These are phyloP conservation scores for Kwoniella pini DNA, from an alignment of 768 basidiomycete species.

Conservation along the genomic window DNA sequence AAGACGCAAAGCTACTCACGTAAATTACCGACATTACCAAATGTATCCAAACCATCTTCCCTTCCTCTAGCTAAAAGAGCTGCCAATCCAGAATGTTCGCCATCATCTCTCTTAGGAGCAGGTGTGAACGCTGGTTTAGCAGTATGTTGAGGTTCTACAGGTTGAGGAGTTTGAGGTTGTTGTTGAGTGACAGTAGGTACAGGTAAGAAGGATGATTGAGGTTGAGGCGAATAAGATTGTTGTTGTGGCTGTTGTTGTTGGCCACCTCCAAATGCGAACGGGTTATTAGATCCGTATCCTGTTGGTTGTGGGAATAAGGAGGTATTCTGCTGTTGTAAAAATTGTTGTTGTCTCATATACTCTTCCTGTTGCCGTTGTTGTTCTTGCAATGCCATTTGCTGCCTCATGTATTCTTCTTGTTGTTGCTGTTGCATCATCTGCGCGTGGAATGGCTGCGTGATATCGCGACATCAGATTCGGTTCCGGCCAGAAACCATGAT, in stretches of 20 bases:
- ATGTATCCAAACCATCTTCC: constrained; percentile 92
- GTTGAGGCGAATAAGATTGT: constrained; percentile 39
- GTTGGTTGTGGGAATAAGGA: constrained; percentile 55
- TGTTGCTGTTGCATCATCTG: constrained; percentile 74
- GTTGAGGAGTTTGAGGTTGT: constrained; percentile 53
- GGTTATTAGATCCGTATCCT: constrained; percentile 83
- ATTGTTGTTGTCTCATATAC: constrained; percentile 50
- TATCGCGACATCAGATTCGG: neutral
- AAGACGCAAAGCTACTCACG: constrained; percentile 57
- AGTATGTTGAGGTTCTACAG: constrained; percentile 53
- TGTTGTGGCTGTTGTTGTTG: constrained; percentile 35
- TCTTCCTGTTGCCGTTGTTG: constrained; percentile 55
- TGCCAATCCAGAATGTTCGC: constrained; percentile 73
- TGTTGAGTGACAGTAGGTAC: constrained; percentile 32
- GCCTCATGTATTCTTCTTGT: constrained; percentile 57
- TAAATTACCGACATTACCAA: constrained; percentile 80
- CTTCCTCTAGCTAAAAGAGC: constrained; percentile 71
- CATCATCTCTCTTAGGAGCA: constrained; percentile 59
- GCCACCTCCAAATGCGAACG: constrained; percentile 66
- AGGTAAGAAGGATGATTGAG: constrained; percentile 55
- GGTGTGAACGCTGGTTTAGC: constrained; percentile 54
- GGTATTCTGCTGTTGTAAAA: constrained; percentile 44
- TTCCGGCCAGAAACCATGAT: neutral
- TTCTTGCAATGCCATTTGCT: constrained; percentile 56
- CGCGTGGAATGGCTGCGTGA: constrained; percentile 63